phyloP scores from a whole-genome alignment of 495 filamentous ascomycete genomes.

The Stereocaulon alpinum region DNA sequence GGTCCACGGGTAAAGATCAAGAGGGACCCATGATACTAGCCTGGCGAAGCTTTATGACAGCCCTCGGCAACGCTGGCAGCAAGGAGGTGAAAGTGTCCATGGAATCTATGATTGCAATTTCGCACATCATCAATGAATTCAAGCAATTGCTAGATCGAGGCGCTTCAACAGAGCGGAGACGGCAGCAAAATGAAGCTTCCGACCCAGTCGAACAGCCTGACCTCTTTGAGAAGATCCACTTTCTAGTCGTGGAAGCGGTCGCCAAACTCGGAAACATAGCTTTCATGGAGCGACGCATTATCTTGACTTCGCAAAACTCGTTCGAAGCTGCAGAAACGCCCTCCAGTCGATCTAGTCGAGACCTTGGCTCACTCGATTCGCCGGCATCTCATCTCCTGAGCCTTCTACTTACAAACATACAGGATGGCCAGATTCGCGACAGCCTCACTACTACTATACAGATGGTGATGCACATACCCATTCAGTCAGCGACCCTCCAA shows the following conservation, averaged over 20 bases:
- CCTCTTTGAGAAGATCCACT: slow-evolving; percentile 44
- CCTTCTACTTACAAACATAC: slow-evolving; percentile 8
- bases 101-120: slow-evolving; percentile 70
- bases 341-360: slow-evolving; percentile 30
- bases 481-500: slow-evolving; percentile 27
- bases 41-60: slow-evolving; percentile 59
- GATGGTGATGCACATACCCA: slow-evolving; percentile 14
- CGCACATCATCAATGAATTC: slow-evolving; percentile 55
- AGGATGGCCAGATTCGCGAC: neutral
- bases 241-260: slow-evolving; percentile 51
- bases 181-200: neutral
- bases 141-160: slow-evolving; percentile 54
- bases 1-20: slow-evolving; percentile 32
- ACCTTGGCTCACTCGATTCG: slow-evolving; percentile 13
- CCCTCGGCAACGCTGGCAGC: slow-evolving; percentile 64
- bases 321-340: slow-evolving; percentile 43
- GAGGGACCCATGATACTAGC: slow-evolving; percentile 43
- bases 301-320: slow-evolving; percentile 32
- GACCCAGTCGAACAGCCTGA: slow-evolving; percentile 5
- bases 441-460: slow-evolving; percentile 8
- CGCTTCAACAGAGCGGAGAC: slow-evolving; percentile 9
- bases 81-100: slow-evolving; percentile 85
- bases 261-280: slow-evolving; percentile 56
- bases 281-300: slow-evolving; percentile 66
- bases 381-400: slow-evolving; percentile 19